These are phyloP conservation scores for Pyricularia sp. DNA, from an alignment of 2,329 filamentous ascomycete species.

Conservation along the genomic window DNA sequence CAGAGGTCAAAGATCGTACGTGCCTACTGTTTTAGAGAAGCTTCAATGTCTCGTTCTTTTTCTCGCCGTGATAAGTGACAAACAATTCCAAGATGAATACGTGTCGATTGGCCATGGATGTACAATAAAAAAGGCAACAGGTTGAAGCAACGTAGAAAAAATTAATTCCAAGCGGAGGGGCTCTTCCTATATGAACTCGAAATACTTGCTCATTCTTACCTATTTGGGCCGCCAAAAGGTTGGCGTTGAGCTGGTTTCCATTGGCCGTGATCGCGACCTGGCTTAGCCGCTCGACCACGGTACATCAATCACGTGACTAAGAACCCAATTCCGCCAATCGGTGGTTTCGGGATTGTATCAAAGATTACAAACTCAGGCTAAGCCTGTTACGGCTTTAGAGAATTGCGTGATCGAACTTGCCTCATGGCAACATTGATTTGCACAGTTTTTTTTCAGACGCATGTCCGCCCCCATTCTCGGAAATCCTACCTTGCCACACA, in stretches of 20 bases:
- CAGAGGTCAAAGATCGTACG: neutral
- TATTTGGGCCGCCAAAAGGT: neutral
- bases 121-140: neutral
- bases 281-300: too few species aligned
- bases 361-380: neutral
- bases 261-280: neutral
- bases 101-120: neutral
- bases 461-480: neutral
- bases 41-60: neutral
- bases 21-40: neutral
- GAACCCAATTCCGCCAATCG: neutral
- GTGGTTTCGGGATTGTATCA: neutral
- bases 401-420: slow-evolving; percentile 15
- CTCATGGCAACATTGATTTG: neutral
- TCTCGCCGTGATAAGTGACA: neutral
- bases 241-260: neutral
- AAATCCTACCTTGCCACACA: slow-evolving; percentile 5
- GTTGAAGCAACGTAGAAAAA: neutral
- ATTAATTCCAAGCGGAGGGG: neutral
- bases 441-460: neutral
- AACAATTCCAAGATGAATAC: neutral
- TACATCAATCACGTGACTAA: neutral
- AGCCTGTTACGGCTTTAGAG: slow-evolving; percentile 6
- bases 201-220: neutral
- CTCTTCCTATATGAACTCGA: neutral